Base-by-base conservation (phyloP, 2,329 filamentous ascomycete genomes). In the Colletotrichum truncatum region DNA sequence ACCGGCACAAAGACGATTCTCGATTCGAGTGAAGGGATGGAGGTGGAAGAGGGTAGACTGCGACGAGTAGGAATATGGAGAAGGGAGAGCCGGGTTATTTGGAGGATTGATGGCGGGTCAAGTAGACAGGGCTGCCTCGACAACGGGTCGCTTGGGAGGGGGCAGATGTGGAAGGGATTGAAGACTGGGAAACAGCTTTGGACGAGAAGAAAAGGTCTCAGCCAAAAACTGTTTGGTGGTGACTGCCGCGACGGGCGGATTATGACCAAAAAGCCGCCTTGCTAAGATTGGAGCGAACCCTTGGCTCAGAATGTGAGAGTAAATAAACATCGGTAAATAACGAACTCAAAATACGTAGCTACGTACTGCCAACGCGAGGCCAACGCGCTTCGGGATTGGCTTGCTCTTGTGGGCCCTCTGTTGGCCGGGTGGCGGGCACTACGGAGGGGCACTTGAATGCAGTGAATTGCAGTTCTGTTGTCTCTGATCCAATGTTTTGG, bases 301-400 rank as follows among this genome's bases (percentile, higher is more conserved):
- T 39, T 25, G 32, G 53, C 16, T 43, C 41, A 62, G 58, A 66
- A 66, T 66, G 63, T 45, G 52, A 63, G 38, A 34, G 18, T 59
- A 51, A 38, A 38, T 58, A n/a, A n/a, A n/a, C n/a, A n/a, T n/a
- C n/a, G n/a, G 60, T 66, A 64, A 64, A 64, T 56, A 62, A 60
- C 21, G 36, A 28, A 28, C n/a, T 32, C 7, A 18, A 38, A n/a
- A 39, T 53, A 46, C 52, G 39, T 39, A 52, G 41, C 25, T 43
- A 51, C 63, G 43, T 51, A 66, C 63, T 51, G n/a, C n/a, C 25
- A 25, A 66, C 64, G 64, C 64, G 64, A 34, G 18, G 14, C 26
- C 53, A 14, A 34, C 52, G 60, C 60, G 64, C 39, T 12, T 52
- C 41, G 1, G 30, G 34, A 66, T 66, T 66, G 63, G 63, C 16